Base-by-base conservation (phyloP, 2,329 filamentous ascomycete species). In the Fusarium proliferatum region DNA sequence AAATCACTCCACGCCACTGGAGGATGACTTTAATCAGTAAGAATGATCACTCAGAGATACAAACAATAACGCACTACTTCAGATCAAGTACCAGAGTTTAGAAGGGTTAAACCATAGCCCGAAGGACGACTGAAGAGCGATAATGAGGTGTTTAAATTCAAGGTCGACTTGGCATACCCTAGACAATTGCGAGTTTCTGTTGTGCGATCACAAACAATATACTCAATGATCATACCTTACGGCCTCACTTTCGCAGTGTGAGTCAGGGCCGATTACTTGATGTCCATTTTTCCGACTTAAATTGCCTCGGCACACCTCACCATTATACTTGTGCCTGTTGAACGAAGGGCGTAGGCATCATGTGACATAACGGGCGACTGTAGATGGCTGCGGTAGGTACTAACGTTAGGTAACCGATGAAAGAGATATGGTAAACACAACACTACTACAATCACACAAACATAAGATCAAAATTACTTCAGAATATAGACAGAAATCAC, bases 341-440 rank as follows among this genome's bases (percentile, higher is more conserved):
- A 76, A 42, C 39, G 23, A 58, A 75, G 63, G 74, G 71, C 71
- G 62, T 12, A 33, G 43, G 23, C 51, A 75, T 76, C 74, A 76
- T 73, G 72, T 76, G 74, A 76, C 74, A 38, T 45, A 30, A 19
- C 28, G 17, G 41, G 46, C n/a, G 23, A 56, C 23, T 43, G 3
- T 19, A 36, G 12, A 36, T 52, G 30, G 21, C 21, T 11, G 28
- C 6, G 48, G 21, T 23, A 33, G 30, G 15, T 33, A n/a, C 43
- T 28, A 28, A 28, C 26, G 26, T 28, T 7, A 12, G 30, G 30
- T 33, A 28, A 46, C 28, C 28, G 21, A 34, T 23, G 48, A 23
- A 13, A 51, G 15, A 23, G 28, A 10, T 16, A 56, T 19, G 21
- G n/a, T 15, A 12, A 43, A 21, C 23, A 23, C 30, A 36, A 17